phyloP scores from a whole-genome alignment of 2,329 filamentous ascomycete species.

The Myriosclerotinia curreyana region DNA sequence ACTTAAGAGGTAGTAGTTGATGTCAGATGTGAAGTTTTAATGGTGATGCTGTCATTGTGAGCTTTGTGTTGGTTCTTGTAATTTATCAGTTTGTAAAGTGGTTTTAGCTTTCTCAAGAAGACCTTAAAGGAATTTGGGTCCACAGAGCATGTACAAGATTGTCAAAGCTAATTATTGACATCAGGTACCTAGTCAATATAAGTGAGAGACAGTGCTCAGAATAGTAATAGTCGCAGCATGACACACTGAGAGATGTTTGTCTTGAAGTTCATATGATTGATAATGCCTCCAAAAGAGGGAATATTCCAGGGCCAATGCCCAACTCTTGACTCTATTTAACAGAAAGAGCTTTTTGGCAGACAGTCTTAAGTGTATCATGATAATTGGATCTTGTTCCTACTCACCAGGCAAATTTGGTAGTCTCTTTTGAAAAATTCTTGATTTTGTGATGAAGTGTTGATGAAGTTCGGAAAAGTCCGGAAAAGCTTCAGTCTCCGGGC shows the following conservation, averaged over 20 bases:
- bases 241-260: not conserved
- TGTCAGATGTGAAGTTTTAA: not conserved
- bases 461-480: not conserved
- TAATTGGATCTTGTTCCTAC: not conserved
- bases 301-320: not conserved
- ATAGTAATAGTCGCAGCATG: too few relatives aligned
- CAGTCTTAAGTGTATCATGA: not conserved
- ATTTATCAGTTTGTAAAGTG: not conserved
- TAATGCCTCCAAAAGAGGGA: not conserved
- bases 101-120: not conserved
- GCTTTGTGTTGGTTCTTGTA: not conserved
- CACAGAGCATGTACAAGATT: too few relatives aligned
- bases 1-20: too few relatives aligned
- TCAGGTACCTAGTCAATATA: too few relatives aligned
- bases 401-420: too few relatives aligned
- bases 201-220: not conserved
- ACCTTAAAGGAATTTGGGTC: too few relatives aligned
- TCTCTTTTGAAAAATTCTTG: not conserved
- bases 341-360: not conserved
- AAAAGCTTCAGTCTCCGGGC: not conserved
- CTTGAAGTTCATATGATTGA: not conserved
- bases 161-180: not conserved
- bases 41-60: not conserved
- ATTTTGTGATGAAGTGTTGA: slow-evolving; percentile 4
- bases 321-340: not conserved